Conservation (phyloP, 306 rosid genomes). For the Oxytropis ochrocephala region DNA sequence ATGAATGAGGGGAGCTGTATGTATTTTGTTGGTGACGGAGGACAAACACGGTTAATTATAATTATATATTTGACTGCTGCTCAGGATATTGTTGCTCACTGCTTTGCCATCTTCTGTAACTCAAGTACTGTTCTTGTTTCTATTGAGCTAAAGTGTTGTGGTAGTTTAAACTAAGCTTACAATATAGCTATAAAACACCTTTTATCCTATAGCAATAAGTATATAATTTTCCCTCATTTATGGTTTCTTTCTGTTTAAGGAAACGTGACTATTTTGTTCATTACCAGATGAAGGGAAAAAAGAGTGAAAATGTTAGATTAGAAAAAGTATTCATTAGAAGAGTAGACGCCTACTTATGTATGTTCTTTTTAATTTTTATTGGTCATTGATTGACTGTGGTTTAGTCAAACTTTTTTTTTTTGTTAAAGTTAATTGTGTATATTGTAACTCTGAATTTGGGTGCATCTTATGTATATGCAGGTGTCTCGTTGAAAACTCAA, state of each 20-base stretch:
- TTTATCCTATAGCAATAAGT: not conserved
- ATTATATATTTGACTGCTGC: not conserved
- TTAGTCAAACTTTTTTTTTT: not conserved
- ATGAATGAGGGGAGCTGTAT: not conserved
- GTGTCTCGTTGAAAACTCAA: slow-evolving; percentile 86
- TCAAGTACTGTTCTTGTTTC: not conserved
- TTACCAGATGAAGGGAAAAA: not conserved
- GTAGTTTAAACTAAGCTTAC: not conserved
- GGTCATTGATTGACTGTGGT: not conserved
- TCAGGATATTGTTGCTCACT: not conserved
- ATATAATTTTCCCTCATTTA: not conserved
- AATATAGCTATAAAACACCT: not conserved
- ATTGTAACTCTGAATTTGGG: slow-evolving; percentile 7
- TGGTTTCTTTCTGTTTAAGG: not conserved
- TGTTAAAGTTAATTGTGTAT: not conserved
- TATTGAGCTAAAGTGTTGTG: not conserved
- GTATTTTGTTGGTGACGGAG: not conserved
- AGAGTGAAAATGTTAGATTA: not conserved
- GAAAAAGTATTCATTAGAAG: not conserved
- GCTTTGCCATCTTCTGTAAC: not conserved
- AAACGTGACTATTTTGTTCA: not conserved
- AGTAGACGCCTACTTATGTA: not conserved
- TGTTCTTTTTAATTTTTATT: not conserved
- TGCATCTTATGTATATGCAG: slow-evolving; percentile 32
- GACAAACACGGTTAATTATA: not conserved